A percentile compares a stretch with the other conserved stretches of the same genome.
Evolutionary conservation across 2,329 filamentous ascomycete genomes (phyloP).

Genomic region (Cordyceps fumosorosea): DNA sequence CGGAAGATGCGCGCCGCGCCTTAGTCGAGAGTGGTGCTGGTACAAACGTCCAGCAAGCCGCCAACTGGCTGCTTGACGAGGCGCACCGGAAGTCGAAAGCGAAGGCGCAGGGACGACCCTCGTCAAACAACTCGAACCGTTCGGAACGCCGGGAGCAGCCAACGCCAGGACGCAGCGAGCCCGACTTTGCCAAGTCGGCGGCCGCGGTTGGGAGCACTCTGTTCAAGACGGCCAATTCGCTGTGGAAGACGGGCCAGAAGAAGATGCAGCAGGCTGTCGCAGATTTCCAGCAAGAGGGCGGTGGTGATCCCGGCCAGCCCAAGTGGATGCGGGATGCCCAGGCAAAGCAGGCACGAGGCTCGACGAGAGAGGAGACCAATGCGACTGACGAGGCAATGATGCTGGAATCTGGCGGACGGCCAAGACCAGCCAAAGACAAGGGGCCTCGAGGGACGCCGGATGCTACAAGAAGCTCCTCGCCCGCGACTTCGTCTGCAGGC

Average conservation of each 20-base stretch:
- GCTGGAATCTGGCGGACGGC: slow-evolving; percentile 60
- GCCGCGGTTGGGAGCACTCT: slow-evolving; percentile 75
- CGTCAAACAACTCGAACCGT: slow-evolving; percentile 32
- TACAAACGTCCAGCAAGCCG: slow-evolving; percentile 75
- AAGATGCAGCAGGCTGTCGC: slow-evolving; percentile 87
- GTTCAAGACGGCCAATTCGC: slow-evolving; percentile 87
- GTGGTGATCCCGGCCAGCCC: slow-evolving; percentile 70
- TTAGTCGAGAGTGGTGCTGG: slow-evolving; percentile 74
- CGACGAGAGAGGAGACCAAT: slow-evolving; percentile 21
- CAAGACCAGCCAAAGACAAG: slow-evolving; percentile 33
- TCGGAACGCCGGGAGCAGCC: slow-evolving; percentile 15
- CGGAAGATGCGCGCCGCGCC: slow-evolving; percentile 74
- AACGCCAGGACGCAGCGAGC: slow-evolving; percentile 47
- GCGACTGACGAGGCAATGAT: slow-evolving; percentile 71
- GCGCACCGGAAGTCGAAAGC: slow-evolving; percentile 79
- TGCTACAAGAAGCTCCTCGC: slow-evolving; percentile 43
- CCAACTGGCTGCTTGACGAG: slow-evolving; percentile 84
- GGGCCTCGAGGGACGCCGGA: slow-evolving; percentile 23
- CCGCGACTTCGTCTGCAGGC: slow-evolving; percentile 38
- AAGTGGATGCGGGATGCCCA: slow-evolving; percentile 88
- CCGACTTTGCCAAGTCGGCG: slow-evolving; percentile 73
- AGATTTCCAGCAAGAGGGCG: slow-evolving; percentile 63
- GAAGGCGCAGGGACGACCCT: slow-evolving; percentile 52
- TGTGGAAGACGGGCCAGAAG: slow-evolving; percentile 94
- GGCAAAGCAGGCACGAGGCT: slow-evolving; percentile 24